A percentile compares a stretch with the other conserved stretches of the same genome.
phyloP scores from a whole-genome alignment of 108 stramenopile species.

The Skeletonema marinoi region DNA sequence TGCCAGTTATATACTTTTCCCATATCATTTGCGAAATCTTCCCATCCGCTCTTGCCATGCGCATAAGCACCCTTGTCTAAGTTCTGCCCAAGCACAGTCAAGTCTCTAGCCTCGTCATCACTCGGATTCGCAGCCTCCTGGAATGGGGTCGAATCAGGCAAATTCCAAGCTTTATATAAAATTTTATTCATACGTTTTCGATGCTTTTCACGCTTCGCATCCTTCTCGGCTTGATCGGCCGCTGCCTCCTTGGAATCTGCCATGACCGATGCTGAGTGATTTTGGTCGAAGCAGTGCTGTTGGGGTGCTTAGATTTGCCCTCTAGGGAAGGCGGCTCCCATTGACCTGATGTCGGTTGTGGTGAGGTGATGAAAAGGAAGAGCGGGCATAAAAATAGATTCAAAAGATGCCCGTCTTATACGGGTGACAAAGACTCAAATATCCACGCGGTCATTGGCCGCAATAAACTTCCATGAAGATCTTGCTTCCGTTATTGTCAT shows the following conservation, averaged over 20 bases:
- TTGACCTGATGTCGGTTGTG: background rate
- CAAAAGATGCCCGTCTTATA: background rate
- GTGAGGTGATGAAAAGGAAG: too few relatives aligned
- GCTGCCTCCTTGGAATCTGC: conserved; percentile 3
- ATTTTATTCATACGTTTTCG: conserved; percentile 76
- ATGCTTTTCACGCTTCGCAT: conserved; percentile 71
- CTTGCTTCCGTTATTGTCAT: background rate
- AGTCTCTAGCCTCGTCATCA: conserved; percentile 35
- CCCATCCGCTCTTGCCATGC: conserved; percentile 78
- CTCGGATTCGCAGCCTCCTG: conserved; percentile 42
- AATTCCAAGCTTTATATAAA: conserved; percentile 70
- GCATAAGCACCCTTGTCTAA: conserved; percentile 68
- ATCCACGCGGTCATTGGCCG: background rate
- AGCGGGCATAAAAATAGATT: background rate
- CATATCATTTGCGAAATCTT: conserved; percentile 78
- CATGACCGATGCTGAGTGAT: background rate
- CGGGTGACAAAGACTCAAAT: background rate
- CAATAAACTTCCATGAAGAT: too few relatives aligned
- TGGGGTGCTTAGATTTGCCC: background rate
- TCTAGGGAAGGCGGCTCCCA: background rate
- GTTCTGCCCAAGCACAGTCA: conserved; percentile 70
- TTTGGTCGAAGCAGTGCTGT: background rate
- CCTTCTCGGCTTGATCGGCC: conserved; percentile 54
- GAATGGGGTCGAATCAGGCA: conserved; percentile 67
- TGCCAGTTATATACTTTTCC: conserved; percentile 83